These are phyloP conservation scores for Xylariaceae sp. DNA, from an alignment of 2,329 filamentous ascomycete genomes.

Conservation along the genomic window DNA sequence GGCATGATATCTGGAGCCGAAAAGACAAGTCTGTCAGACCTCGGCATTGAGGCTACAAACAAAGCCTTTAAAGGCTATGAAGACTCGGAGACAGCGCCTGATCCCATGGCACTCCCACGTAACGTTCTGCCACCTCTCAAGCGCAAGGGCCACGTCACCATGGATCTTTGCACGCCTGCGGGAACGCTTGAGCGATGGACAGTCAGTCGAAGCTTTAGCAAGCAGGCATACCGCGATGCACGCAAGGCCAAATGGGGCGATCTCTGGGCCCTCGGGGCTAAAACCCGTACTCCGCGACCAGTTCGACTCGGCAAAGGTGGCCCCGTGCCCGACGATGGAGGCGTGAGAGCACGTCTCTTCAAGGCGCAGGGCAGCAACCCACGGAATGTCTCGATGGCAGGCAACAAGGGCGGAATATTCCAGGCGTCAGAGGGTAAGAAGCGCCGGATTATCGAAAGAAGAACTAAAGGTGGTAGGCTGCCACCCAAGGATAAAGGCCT, in stretches of 20 bases:
- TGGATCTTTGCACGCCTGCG: slow-evolving; percentile 85
- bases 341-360: slow-evolving; percentile 38
- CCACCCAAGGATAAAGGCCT: slow-evolving; percentile 32
- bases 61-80: slow-evolving; percentile 73
- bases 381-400: slow-evolving; percentile 39
- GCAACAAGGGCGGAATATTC: slow-evolving; percentile 35
- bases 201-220: slow-evolving; percentile 75
- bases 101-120: slow-evolving; percentile 71
- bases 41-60: slow-evolving; percentile 56
- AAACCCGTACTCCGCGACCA: slow-evolving; percentile 65
- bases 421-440: slow-evolving; percentile 33
- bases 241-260: slow-evolving; percentile 90
- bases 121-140: slow-evolving; percentile 79
- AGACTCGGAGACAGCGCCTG: slow-evolving; percentile 38
- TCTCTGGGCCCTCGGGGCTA: slow-evolving; percentile 90
- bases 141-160: slow-evolving; percentile 77
- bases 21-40: slow-evolving; percentile 11
- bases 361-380: slow-evolving; percentile 32
- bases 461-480: slow-evolving; percentile 41
- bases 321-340: slow-evolving; percentile 40
- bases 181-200: slow-evolving; percentile 92
- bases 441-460: slow-evolving; percentile 30
- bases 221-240: slow-evolving; percentile 84
- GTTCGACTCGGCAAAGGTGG: slow-evolving; percentile 55
- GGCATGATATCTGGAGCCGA: slow-evolving; percentile 51